Percentiles rank a stretch among this genome's conserved stretches.
phyloP scores from a whole-genome alignment of 192 early-diverging fungal species.

The Coemansia erecta region DNA sequence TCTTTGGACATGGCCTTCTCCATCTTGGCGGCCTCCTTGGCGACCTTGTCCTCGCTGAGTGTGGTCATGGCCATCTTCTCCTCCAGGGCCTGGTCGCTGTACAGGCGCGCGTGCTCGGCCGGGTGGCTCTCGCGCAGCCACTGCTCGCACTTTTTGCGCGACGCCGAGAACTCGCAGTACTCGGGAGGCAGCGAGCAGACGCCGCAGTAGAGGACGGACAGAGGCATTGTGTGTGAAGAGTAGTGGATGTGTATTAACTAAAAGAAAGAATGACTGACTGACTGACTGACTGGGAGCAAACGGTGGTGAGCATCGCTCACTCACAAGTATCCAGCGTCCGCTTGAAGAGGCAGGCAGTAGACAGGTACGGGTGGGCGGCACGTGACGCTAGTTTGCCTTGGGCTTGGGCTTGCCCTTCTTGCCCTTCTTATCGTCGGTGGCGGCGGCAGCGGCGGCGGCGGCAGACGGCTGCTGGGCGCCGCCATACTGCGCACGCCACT shows the following conservation, averaged over 20 bases:
- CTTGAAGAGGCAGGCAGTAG: no score
- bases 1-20: constrained; percentile 59
- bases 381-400: constrained; percentile 1
- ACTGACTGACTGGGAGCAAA: no score
- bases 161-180: constrained; percentile 92
- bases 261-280: not conserved
- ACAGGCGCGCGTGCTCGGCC: constrained; percentile 59
- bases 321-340: no score
- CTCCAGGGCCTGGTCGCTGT: constrained; percentile 49
- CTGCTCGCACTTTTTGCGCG: constrained; percentile 74
- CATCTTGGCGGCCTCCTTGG: constrained; percentile 51
- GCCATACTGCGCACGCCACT: constrained; percentile 77
- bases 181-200: constrained; percentile 46
- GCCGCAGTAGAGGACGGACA: constrained; percentile 35
- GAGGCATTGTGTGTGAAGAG: constrained; percentile 6
- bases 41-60: constrained; percentile 47
- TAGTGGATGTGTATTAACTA: not conserved
- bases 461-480: constrained; percentile 40
- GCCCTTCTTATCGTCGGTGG: constrained; percentile 8
- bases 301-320: no score
- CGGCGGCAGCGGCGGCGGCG: not conserved
- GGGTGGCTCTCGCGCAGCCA: constrained; percentile 69
- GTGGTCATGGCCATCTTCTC: constrained; percentile 34
- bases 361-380: not conserved
- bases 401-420: constrained; percentile 6